Evolutionary conservation across 805 yeast genomes (phyloP), one percentile per base, ranked within the genome.

Genomic region (Ogataea nakhonphanomensis): DNA sequence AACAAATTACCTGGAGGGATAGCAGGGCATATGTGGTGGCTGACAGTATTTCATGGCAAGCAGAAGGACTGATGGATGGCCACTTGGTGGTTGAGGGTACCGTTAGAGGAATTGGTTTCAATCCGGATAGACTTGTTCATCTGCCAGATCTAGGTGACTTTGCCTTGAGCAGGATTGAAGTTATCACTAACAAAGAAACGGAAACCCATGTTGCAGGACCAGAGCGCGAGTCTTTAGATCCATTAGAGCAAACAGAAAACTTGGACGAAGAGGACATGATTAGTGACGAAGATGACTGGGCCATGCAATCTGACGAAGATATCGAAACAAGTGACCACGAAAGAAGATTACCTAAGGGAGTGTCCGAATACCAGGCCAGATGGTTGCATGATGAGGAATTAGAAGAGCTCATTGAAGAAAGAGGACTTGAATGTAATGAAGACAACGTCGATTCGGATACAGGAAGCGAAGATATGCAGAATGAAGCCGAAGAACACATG

Each of bases 131-230:
- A 53, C 64, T 87, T 39, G 77, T 95, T 27, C 96, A 91, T 58
- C 67, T 95, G 24, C 95, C 95, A 4, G 96, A 90, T 1, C 70
- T 73, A 45, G 99, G 99, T 12, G 98, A 93, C 61, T 89, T 78
- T 66, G 88, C 83, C 61, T 62, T 93, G 15, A 80, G 75, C 34
- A 72, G 66, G 35, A 76, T 93, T 40, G 89, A 83, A 53, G 78
- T 67, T 49, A 30, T 78, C 20, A 17, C 3, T 3, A 48, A 51
- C 11, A 43, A 40, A n/a, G 46, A 42, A n/a, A 62, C 55, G 10
- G 46, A 46, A 3, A 57, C 45, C 46, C 48, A 35, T 55, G 71
- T 45, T 37, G 61, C 59, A 6, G 59, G 56, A 49, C 76, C 66
- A 30, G 55, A 66, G 14, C 79, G 74, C 52, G 88, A 82, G 44